phyloP scores from a whole-genome alignment of 306 rosid genomes.

The Begonia masoniana region DNA sequence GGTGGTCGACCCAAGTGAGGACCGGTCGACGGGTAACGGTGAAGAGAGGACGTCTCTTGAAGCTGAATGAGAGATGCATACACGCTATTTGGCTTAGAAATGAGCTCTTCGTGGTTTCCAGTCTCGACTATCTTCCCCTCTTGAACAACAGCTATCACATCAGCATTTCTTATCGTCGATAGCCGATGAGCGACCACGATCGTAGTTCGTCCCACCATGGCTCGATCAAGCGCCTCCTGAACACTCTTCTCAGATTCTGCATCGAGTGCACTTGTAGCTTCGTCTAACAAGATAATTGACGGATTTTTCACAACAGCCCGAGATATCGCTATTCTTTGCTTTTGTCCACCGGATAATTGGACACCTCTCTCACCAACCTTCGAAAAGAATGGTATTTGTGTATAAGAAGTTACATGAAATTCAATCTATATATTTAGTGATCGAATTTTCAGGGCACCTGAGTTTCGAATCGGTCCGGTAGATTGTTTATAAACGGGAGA shows the following conservation, averaged over 20 bases:
- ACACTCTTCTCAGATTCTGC: constrained; percentile 94
- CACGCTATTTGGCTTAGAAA: constrained; percentile 52
- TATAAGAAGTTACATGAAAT: too few relatives aligned
- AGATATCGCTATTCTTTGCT: constrained; percentile 89
- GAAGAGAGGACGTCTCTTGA: constrained; percentile 60
- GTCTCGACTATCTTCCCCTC: constrained; percentile 87
- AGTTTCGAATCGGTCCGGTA: constrained; percentile 84
- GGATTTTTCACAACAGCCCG: constrained; percentile 92
- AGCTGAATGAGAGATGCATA: constrained; percentile 76
- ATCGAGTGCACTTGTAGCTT: constrained; percentile 94
- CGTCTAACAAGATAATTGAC: constrained; percentile 68
- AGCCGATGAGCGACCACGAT: constrained; percentile 89
- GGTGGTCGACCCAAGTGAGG: constrained; percentile 39
- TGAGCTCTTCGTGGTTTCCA: constrained; percentile 80
- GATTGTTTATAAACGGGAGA: constrained; percentile 68
- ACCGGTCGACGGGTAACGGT: constrained; percentile 39
- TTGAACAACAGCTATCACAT: constrained; percentile 69
- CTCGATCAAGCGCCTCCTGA: constrained; percentile 95
- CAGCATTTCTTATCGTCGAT: constrained; percentile 82
- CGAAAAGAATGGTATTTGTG: neutral
- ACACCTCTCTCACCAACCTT: constrained; percentile 99
- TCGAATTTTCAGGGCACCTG: constrained; percentile 34
- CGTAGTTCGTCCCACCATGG: constrained; percentile 90
- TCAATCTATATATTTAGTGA: too few relatives aligned
- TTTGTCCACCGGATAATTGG: constrained; percentile 92